Evolutionary conservation across 352 stramenopile genomes (phyloP).

Genomic region (Aphanomyces invadans): DNA sequence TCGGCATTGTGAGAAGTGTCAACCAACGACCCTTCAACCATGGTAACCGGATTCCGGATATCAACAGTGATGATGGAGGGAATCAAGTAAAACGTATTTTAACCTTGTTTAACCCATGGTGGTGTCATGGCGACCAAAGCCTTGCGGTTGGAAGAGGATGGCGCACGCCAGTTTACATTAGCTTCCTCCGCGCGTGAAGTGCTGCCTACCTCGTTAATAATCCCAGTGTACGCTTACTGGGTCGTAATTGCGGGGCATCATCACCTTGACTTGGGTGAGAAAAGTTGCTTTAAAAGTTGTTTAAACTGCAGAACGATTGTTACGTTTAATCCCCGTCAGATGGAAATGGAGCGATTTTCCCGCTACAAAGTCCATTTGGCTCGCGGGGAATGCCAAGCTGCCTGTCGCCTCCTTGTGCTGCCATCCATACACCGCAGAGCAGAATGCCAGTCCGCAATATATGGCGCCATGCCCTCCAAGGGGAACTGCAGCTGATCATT

Average conservation of each 20-base stretch:
- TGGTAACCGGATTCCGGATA: neutral
- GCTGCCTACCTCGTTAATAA: too few relatives aligned
- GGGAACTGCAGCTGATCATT: slow-evolving; percentile 74
- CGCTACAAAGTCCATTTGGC: slow-evolving; percentile 2
- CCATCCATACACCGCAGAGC: neutral
- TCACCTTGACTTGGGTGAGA: too few relatives aligned
- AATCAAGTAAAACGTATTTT: neutral
- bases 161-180: too few relatives aligned
- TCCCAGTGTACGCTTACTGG: too few relatives aligned
- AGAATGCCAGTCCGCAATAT: slow-evolving; percentile 18
- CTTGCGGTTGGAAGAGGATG: too few relatives aligned
- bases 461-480: slow-evolving; percentile 34
- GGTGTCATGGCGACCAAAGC: too few relatives aligned
- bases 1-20: slow-evolving; percentile 17
- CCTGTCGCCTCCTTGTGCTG: neutral
- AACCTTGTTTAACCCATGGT: neutral
- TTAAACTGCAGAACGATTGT: too few relatives aligned
- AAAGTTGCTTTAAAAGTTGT: too few relatives aligned
- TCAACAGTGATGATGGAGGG: neutral
- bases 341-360: neutral
- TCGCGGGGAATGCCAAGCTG: neutral
- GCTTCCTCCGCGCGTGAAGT: too few relatives aligned
- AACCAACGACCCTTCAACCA: neutral
- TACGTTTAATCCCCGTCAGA: neutral
- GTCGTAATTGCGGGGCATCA: too few relatives aligned